Evolutionary conservation across 768 basidiomycete genomes (phyloP), one percentile per base, ranked within the genome.

Genomic region (Termitomyces sp.): DNA sequence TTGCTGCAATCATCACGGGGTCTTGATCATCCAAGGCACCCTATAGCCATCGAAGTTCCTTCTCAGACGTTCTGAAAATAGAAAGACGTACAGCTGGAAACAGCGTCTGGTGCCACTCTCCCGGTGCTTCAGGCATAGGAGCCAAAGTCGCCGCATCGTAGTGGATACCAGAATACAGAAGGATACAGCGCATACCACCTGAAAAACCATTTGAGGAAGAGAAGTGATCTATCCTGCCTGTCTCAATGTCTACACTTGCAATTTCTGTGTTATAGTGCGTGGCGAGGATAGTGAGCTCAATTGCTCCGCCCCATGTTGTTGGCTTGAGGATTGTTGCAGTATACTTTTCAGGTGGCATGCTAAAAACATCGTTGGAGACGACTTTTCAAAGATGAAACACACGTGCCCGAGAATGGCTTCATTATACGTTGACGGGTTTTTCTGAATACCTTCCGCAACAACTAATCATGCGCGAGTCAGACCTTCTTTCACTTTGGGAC

Each of bases 91-190:
- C 83, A 10, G 85, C 75, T 8, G 86, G 86, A 66, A 93, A 92
- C 49, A 90, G 68, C 2, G 90, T 93, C 65, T 93, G 89, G 72
- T 98, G 95, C 82, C 95, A 99, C 58, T 91, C 94, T 28, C 75
- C 67, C 0, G 92, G 90, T 2, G 89, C 91, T 47, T 86, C 85
- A 9, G 77, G 75, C 70, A 83, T 78, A 0, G 93, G 97, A 16
- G 95, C 85, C 42, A 95, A 74, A 0, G 90, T 87, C 6, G 88
- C 84, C 9, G 92, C 92, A 70, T 99, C 96, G 71, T 99, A 99
- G 70, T 98, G 95, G 47, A 98, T 97, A 3, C 96, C 96, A 0
- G 91, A 93, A 73, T 98, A 98, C 4, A 98, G 78, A n/a, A 98
- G 67, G 14, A 97, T 70, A 57, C 85, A 87, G 20, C 87, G 79